These are phyloP conservation scores for Vitis hybrid DNA, from an alignment of 177 flowering plant species.

Conservation along the genomic window DNA sequence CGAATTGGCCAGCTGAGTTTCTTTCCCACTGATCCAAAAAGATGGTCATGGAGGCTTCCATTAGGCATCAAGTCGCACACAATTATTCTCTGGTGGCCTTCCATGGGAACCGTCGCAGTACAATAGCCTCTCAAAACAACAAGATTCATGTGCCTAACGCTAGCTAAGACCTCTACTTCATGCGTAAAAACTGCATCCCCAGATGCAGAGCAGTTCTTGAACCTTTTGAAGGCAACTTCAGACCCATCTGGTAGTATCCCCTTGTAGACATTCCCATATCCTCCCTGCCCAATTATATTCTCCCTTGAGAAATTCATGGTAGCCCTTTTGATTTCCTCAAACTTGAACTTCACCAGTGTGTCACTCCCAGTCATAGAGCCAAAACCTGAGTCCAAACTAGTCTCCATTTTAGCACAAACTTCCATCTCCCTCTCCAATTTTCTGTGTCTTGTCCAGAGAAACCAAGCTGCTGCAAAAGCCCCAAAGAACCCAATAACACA, in stretches of 20 bases:
- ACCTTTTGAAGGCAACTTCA: conserved; percentile 33
- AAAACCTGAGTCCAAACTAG: conserved; percentile 1
- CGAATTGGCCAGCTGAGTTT: conserved; percentile 27
- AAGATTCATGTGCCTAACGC: conserved; percentile 31
- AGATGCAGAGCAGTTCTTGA: conserved; percentile 23
- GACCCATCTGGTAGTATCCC: conserved; percentile 22
- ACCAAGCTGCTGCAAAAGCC: conserved; percentile 6
- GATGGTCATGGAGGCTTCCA: conserved; percentile 33
- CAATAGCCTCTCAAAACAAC: conserved; percentile 31
- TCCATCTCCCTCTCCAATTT: conserved; percentile 4
- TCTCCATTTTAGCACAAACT: too few species aligned
- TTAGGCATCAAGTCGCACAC: conserved; percentile 25
- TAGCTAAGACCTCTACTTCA: conserved; percentile 32
- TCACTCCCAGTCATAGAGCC: background rate
- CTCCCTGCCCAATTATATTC: conserved; percentile 29
- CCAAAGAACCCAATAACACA: conserved; percentile 13
- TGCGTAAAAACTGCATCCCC: conserved; percentile 23
- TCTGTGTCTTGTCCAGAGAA: conserved; percentile 11
- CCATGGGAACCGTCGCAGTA: conserved; percentile 8
- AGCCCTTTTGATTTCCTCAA: conserved; percentile 21
- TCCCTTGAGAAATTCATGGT: conserved; percentile 24
- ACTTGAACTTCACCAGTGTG: conserved; percentile 12
- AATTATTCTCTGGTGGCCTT: conserved; percentile 28
- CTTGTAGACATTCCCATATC: conserved; percentile 32
- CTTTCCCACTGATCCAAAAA: conserved; percentile 11